Evolutionary conservation across 768 basidiomycete species (phyloP), one percentile per base, ranked within the genome.

Genomic region (Phaffia tasmanica): DNA sequence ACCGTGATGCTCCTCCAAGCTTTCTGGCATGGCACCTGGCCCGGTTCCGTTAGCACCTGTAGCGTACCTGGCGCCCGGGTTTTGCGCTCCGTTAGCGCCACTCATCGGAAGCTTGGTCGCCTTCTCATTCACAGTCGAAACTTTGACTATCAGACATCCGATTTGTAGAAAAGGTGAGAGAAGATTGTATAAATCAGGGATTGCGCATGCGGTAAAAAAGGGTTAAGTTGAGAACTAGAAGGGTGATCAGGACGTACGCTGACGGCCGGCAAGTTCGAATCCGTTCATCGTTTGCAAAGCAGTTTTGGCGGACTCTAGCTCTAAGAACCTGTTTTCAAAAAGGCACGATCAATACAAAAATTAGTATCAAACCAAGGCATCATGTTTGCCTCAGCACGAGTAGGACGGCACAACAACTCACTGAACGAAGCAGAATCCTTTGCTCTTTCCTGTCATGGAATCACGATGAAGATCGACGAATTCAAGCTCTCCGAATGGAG

Each of bases 281-380:
- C 90, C 90, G 80, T 98, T 93, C 95, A 99, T 99, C 72, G 97
- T 90, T 73, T 95, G 91, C 54, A 99, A 77, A 29, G 95, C 95
- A 86, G 93, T 93, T 75, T 87, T 87, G 29, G 95, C 94, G 75
- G 97, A 89, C 75, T 91, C 88, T n/a, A 83, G 79, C 61, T 89
- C 82, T 74, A 89, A 89, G 76, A 91, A 93, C 76, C 89, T 92
- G 65, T 30, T 42, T 42, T 42, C 32, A n/a, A n/a, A 54, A 8
- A 55, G 9, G 62, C 35, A n/a, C n/a, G n/a, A 42, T 11, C 35
- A 42, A 11, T 11, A 42, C 35, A 42, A 42, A 42, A 5, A 16
- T 54, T 54, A 9, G 15, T 29, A 15, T 23, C 53, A 54, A 23
- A 5, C 15, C 5, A 5, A 23, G 15, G 15, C 11, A 42, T 54